These are phyloP conservation scores for Yueomyces sp. DNA, from an alignment of 805 yeast species.

Conservation along the genomic window DNA sequence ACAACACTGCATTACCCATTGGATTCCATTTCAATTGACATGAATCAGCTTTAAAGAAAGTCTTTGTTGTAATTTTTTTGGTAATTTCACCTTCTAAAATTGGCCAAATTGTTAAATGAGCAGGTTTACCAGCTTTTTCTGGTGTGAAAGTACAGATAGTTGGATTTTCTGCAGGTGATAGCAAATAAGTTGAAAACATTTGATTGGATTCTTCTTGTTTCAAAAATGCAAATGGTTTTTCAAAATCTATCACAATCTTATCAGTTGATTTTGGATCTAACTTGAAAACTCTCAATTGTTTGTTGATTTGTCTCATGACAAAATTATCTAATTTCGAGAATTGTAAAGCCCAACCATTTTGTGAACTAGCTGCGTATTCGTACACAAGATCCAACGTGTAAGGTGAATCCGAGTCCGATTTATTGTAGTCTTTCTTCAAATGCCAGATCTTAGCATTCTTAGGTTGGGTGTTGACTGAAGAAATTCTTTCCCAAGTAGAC, in stretches of 20 bases:
- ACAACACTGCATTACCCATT: conserved; percentile 86
- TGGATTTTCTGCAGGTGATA: conserved; percentile 84
- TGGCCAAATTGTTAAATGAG: conserved; percentile 64
- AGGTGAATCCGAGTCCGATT: conserved; percentile 6
- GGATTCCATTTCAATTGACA: conserved; percentile 89
- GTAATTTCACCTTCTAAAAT: conserved; percentile 25
- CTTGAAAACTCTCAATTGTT: conserved; percentile 22
- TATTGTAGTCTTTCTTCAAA: conserved; percentile 32
- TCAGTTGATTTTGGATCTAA: conserved; percentile 29
- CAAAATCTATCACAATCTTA: conserved; percentile 26
- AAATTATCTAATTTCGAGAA: conserved; percentile 24
- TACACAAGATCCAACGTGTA: conserved; percentile 9
- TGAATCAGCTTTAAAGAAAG: conserved; percentile 90
- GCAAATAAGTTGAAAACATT: conserved; percentile 32
- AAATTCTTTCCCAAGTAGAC: conserved; percentile 84
- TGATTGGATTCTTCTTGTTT: conserved; percentile 27
- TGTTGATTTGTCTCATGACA: conserved; percentile 17
- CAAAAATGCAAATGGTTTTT: conserved; percentile 46
- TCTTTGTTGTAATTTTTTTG: conserved; percentile 72
- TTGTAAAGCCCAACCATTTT: conserved; percentile 61
- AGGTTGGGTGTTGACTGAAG: conserved; percentile 53
- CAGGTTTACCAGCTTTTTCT: conserved; percentile 79
- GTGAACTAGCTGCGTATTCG: conserved; percentile 65
- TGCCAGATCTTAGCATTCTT: conserved; percentile 74
- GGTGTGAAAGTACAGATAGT: conserved; percentile 85